Base-by-base conservation (phyloP, 1,139 yeast genomes). In the Blastobotrys illinoisensis region DNA sequence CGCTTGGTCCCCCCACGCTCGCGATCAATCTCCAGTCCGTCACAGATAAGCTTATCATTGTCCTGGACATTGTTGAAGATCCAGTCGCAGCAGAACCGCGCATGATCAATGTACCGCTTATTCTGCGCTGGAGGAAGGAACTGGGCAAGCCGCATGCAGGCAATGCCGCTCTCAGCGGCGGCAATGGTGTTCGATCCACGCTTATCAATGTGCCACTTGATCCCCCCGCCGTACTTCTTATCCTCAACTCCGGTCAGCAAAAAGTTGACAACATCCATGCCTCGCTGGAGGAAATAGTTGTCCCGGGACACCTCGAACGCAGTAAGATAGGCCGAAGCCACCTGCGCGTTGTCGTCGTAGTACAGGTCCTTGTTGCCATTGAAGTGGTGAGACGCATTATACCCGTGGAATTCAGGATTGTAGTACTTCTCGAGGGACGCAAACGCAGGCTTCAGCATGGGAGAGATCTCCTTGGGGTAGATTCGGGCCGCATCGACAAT, bases 321-420 rank as follows among this genome's bases (percentile, higher is more conserved):
- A 1, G 85, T 78, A 56, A 85, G 72, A 64, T 83, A 75, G 9
- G 86, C 86, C 62, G 85, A 77, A 18, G 87, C 85, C 14, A 84
- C 83, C 66, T 85, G 91, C 3, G 90, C 91, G 65, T 85, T 86
- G 64, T 85, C 91, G 66, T 85, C 91, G 61, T 82, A 85, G 67
- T 85, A 84, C 50, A 85, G 81, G 66, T 85, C 90, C 49, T 73
- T 73, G 67, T 83, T 85, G 50, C 78, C 79, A 43, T 80, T 79
- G 54, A 71, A 72, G 65, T 80, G 75, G 64, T 79, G 82, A 3
- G 85, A 83, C 1, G 86, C 87, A 47, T 83, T 77, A 66, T 72
- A 82, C 1, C 83, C 86, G 56, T 76, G 78, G 63, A 73, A 64
- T 58, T 76, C 71, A 13, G 74, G 72, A 58, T 81, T 79, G 67